Evolutionary conservation across 345 rosid species (phyloP), one percentile per base, ranked within the genome.

Genomic region (Dipteronia dyeriana): DNA sequence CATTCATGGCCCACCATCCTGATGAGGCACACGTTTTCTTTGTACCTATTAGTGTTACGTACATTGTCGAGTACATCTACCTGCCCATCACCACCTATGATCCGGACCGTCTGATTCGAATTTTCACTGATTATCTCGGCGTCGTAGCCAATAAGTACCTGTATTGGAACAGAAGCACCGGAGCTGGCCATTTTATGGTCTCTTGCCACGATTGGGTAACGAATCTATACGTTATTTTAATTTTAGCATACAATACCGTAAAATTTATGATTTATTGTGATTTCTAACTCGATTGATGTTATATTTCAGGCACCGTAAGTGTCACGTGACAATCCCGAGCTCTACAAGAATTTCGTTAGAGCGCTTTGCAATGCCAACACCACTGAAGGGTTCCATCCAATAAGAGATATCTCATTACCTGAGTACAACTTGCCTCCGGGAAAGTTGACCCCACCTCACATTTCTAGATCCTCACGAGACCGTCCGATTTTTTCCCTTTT

Each of bases 351-450:
- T 70, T 89, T 91, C 63, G 82, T 90, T 0, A 85, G 96, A 70
- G 98, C 84, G 22, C 87, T 92, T 1, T 92, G 97, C 82, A 94
- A 92, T 76, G 98, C 98, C 76, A 94, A 94, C 66, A 75, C 86
- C 5, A 84, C 94, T 0, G 97, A 92, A 76, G 91, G 94, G 9
- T 94, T 94, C 82, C 75, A 57, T 0, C 93, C 93, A 1, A 2
- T 22, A 2, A 87, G 90, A 82, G 97, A 94, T 51, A 92, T 89
- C 23, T 68, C 98, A 3, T n/a, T 92, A 47, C 92, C 96, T 0
- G 96, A 87, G 69, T 63, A 89, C 43, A 78, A 83, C 41, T 23
- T 90, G 5, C 82, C 81, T 3, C 45, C 14, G 0, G 70, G 81
- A 9, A 45, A 76, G 39, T 67, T 94, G 41, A 68, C 69, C 23